Evolutionary conservation across 495 filamentous ascomycete genomes (phyloP), one percentile per base, ranked within the genome.

Genomic region (Pyrenopolyporus hunteri): DNA sequence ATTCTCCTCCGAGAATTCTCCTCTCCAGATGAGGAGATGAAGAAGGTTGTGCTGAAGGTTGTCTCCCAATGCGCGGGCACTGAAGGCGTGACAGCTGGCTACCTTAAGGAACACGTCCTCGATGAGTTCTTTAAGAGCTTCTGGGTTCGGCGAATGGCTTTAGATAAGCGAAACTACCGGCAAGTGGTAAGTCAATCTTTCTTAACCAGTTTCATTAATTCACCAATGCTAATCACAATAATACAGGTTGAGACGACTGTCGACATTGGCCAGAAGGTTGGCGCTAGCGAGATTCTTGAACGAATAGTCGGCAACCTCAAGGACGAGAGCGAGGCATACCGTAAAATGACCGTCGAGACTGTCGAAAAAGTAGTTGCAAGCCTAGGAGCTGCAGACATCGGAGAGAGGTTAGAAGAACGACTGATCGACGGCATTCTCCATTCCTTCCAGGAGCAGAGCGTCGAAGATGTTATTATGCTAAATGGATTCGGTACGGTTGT

Each of bases 401-500:
- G 90, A 9, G 91, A 96, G 73, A 84, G 93, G 35, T 76, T 98
- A 36, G 95, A 99, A 72, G 93, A 97, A 72, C 82, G 91, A 32
- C 80, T 99, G 10, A 90, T 99, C 42, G 95, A 99, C 63, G 95
- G 95, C 76, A 91, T 98, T n/a, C 82, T 99, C 29, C 89, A 91
- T 67, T 89, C 93, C 9, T 99, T 99, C 85, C 95, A 98, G 71
- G 95, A 99, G 73, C 95, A 99, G 75, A 95, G 89, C 68, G 91
- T 98, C 32, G 94, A 98, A 70, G 95, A 99, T 68, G 84, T 96
- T 36, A 85, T 97, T 45, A 92, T 99, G 80, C 80, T 99, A 49
- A 98, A 99, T 73, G 95, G 95, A n/a, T 98, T 99, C 66, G 95
- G 94, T 40, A 97, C 95, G 3, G 93, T 97, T 23, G 92, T 99